Evolutionary conservation across 768 basidiomycete genomes (phyloP), one percentile per base, ranked within the genome.

Genomic region (Lentinus brumalis): DNA sequence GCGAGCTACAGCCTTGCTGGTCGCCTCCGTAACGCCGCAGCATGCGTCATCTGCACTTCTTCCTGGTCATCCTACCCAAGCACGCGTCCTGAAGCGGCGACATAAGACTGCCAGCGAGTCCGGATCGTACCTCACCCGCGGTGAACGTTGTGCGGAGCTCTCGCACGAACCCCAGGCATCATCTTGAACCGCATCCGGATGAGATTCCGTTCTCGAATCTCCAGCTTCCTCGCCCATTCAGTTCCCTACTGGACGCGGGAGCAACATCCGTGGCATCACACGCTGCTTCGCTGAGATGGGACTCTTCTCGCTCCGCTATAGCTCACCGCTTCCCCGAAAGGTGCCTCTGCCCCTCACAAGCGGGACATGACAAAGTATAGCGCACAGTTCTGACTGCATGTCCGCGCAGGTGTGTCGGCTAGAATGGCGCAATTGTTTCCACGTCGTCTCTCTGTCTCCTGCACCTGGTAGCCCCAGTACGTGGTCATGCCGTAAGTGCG

Each of bases 401-500:
- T 49, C 21, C 21, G 21, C 46, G 29, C 46, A 18, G 21, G 21
- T 49, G 4, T 8, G 12, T 49, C 35, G 35, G 35, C 35, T 49
- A 18, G 9, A 9, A 29, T 9, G 14, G 29, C 46, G 6, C 8
- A 26, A 49, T 49, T 29, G 11, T 3, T 26, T 26, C 52, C 21
- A 32, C 18, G 8, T 38, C 5, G 9, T 21, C 46, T 18, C 16
- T 26, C 39, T 40, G 35, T 41, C 52, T 18, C 31, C 21, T 41
- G 18, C 32, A 14, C 10, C 50, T 31, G 31, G 32, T 32, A 10
- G 11, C 45, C 35, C 53, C 39, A 53, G 58, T 18, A 41, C 39
- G 38, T 54, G 31, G 31, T 50, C 26, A 62, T 62, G 61, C 53
- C 61, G 56, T 62, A 62, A 62, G 45, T 53, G 35, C 59, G 53